These are phyloP conservation scores for Kockovaella imperatae DNA, from an alignment of 768 basidiomycete species.

Conservation along the genomic window DNA sequence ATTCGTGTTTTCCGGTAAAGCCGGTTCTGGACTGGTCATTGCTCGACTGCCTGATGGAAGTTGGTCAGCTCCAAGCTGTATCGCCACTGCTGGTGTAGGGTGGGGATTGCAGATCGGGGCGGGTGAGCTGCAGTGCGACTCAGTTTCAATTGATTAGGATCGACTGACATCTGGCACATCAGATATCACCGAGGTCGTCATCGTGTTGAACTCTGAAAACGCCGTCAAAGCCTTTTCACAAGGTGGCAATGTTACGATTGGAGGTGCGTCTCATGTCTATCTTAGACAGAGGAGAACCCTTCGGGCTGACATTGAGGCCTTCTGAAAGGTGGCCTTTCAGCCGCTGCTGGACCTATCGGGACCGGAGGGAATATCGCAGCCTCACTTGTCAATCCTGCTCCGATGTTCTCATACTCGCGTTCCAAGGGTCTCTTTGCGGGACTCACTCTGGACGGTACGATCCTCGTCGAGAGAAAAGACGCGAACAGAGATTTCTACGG, in stretches of 20 bases:
- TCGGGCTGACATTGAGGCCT: neutral
- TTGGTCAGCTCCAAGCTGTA: conserved; percentile 94
- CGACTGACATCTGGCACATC: conserved; percentile 3
- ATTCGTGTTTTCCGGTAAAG: conserved; percentile 91
- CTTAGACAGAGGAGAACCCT: neutral
- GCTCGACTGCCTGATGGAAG: conserved; percentile 88
- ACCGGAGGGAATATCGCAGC: conserved; percentile 87
- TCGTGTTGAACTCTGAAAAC: conserved; percentile 93
- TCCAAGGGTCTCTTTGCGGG: conserved; percentile 95
- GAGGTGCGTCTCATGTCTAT: conserved; percentile 51
- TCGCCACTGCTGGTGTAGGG: conserved; percentile 75
- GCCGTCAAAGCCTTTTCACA: conserved; percentile 91
- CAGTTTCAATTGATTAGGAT: too few relatives aligned
- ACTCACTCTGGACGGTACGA: conserved; percentile 87
- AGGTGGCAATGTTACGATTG: conserved; percentile 93
- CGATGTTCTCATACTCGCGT: conserved; percentile 96
- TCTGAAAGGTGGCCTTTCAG: conserved; percentile 35
- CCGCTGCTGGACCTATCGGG: conserved; percentile 89
- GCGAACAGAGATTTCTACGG: conserved; percentile 96
- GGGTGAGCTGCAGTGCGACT: conserved; percentile 53
- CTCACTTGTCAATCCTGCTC: conserved; percentile 68
- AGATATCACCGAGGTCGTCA: conserved; percentile 66
- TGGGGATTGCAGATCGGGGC: conserved; percentile 72
- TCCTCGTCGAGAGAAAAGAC: conserved; percentile 88
- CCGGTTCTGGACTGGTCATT: conserved; percentile 86